A percentile compares a stretch with the other conserved stretches of the same genome.
Conservation (phyloP, 352 stramenopile species). For the Phytopythium aichiense region DNA sequence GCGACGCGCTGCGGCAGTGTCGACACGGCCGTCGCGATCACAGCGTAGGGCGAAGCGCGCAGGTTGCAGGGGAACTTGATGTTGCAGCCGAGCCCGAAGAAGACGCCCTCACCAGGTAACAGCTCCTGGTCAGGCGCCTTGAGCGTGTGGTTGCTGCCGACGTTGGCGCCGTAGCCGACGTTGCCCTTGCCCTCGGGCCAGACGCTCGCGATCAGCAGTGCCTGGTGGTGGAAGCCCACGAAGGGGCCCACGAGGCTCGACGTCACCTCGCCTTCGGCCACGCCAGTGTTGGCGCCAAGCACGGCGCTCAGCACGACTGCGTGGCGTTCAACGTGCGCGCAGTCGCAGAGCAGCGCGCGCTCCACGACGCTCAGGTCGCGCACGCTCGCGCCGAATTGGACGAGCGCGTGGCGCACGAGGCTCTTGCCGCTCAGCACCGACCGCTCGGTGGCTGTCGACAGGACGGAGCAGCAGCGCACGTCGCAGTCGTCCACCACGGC, state of each 20-base stretch:
- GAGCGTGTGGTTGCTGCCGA: conserved; percentile 97
- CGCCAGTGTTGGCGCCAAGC: conserved; percentile 78
- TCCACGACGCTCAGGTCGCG: conserved; percentile 66
- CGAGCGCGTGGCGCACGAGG: conserved; percentile 53
- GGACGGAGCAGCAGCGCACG: conserved; percentile 51
- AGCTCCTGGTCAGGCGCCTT: conserved; percentile 89
- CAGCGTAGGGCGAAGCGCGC: conserved; percentile 88
- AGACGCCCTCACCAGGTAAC: conserved; percentile 91
- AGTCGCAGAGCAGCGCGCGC: conserved; percentile 71
- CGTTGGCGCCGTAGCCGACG: conserved; percentile 93
- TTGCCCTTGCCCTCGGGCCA: conserved; percentile 94
- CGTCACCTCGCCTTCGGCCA: conserved; percentile 89
- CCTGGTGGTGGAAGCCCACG: conserved; percentile 94
- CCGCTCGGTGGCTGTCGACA: conserved; percentile 52
- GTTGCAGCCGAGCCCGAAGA: conserved; percentile 92
- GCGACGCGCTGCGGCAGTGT: conserved; percentile 85
- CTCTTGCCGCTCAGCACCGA: conserved; percentile 51
- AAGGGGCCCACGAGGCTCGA: conserved; percentile 92
- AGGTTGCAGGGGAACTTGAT: conserved; percentile 97
- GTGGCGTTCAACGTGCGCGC: conserved; percentile 72
- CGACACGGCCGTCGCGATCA: conserved; percentile 91
- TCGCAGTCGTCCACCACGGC: conserved; percentile 62
- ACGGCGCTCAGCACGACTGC: conserved; percentile 84
- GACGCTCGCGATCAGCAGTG: conserved; percentile 88
- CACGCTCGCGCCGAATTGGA: conserved; percentile 72